A percentile compares a stretch with the other conserved stretches of the same genome.
These are phyloP conservation scores for Fistulina hepatica DNA, from an alignment of 1,284 basidiomycete species.

Conservation along the genomic window DNA sequence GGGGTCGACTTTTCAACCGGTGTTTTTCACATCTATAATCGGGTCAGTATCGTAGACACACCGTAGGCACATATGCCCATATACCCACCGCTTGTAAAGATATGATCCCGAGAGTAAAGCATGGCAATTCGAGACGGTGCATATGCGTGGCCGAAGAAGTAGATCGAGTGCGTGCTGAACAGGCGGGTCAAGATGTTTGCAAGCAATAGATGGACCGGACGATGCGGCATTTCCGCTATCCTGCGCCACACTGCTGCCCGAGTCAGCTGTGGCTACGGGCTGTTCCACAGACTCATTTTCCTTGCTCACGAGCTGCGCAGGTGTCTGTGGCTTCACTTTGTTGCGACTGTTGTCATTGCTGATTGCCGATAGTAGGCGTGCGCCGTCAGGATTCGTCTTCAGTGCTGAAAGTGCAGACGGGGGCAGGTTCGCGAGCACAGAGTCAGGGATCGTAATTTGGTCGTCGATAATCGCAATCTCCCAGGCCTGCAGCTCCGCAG, in stretches of 20 bases:
- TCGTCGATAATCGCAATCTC: constrained; percentile 27
- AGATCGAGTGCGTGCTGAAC: neutral
- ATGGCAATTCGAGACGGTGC: constrained; percentile 42
- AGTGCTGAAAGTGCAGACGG: neutral
- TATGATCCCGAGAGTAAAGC: constrained; percentile 36
- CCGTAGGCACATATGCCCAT: neutral
- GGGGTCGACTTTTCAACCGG: constrained; percentile 40
- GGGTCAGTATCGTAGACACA: neutral
- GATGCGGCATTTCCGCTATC: neutral
- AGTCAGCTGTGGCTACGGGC: neutral
- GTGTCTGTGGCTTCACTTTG: neutral
- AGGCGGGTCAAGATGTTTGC: neutral
- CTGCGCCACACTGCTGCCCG: neutral
- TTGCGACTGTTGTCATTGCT: neutral
- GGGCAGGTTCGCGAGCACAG: constrained; percentile 7
- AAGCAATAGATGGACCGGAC: neutral
- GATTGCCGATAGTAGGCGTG: neutral
- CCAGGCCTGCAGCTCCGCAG: constrained; percentile 28
- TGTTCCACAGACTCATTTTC: neutral
- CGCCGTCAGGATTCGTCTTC: neutral
- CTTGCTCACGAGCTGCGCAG: constrained; percentile 1
- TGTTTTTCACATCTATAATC: constrained; percentile 32
- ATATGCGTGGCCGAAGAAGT: constrained; percentile 9
- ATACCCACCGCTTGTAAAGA: constrained; percentile 32
- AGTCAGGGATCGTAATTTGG: constrained; percentile 16